Conservation (phyloP, 2,329 filamentous ascomycete genomes). For the Trichoderma sp. region DNA sequence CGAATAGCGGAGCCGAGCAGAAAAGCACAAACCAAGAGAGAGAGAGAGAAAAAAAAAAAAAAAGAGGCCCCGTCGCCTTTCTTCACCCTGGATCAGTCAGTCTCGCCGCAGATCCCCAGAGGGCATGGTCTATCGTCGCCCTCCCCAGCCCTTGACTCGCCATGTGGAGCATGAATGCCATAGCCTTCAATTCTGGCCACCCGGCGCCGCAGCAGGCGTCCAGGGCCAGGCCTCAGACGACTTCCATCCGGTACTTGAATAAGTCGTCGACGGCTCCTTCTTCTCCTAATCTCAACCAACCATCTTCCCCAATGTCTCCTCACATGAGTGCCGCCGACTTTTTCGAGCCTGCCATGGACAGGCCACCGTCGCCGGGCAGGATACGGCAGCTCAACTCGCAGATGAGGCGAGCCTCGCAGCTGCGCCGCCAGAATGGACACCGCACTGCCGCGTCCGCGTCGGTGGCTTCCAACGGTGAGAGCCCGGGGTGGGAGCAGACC, state of each 20-base stretch:
- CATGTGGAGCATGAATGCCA: constrained; percentile 33
- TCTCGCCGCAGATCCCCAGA: constrained; percentile 29
- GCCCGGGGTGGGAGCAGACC: constrained; percentile 52
- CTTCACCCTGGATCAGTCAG: constrained; percentile 31
- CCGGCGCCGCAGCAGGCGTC: constrained; percentile 3
- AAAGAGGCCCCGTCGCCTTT: constrained; percentile 9
- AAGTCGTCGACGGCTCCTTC: constrained; percentile 76
- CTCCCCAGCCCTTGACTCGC: constrained; percentile 31
- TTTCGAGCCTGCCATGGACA: constrained; percentile 60
- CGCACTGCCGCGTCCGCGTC: constrained; percentile 55
- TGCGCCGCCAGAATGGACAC: constrained; percentile 37
- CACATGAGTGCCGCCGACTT: constrained; percentile 39
- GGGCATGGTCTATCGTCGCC: constrained; percentile 36
- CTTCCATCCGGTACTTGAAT: constrained; percentile 17
- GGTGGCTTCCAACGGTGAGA: constrained; percentile 48
- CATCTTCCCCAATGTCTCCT: constrained; percentile 22
- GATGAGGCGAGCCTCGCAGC: constrained; percentile 56
- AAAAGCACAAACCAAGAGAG: not conserved
- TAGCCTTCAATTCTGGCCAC: constrained; percentile 24
- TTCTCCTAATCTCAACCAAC: constrained; percentile 16
- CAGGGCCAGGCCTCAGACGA: constrained; percentile 3
- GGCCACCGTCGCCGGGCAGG: constrained; percentile 61
- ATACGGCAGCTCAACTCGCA: constrained; percentile 61
- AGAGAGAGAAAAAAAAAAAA: not conserved
- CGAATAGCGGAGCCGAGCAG: constrained; percentile 20